Percentiles rank a stretch among this genome's conserved stretches.
phyloP scores from a whole-genome alignment of 129 eudicot genomes.

The Centella asiatica region DNA sequence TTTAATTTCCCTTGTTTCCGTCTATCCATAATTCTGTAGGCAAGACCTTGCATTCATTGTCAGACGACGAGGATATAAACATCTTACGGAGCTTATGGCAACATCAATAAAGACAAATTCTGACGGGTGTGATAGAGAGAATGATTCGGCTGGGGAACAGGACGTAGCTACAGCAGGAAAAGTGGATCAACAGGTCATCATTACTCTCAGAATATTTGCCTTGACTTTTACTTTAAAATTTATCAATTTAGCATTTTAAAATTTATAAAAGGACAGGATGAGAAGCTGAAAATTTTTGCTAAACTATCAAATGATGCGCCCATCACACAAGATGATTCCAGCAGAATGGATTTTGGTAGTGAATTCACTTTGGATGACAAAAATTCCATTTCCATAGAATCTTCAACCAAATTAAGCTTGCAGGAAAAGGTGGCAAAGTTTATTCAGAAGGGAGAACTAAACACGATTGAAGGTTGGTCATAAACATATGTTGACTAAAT shows the following conservation, averaged over 20 bases:
- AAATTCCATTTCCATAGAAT: slow-evolving; percentile 17
- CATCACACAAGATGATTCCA: slow-evolving; percentile 15
- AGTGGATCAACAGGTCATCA: slow-evolving; percentile 35
- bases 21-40: slow-evolving; percentile 32
- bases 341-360: slow-evolving; percentile 5
- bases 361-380: slow-evolving; percentile 15
- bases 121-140: slow-evolving; percentile 24
- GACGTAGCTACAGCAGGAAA: slow-evolving; percentile 20
- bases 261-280: slow-evolving; percentile 49
- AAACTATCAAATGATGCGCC: slow-evolving; percentile 22
- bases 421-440: slow-evolving; percentile 72
- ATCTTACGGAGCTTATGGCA: slow-evolving; percentile 59
- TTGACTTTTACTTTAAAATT: neutral
- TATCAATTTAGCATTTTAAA: slow-evolving; percentile 12
- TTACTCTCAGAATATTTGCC: neutral
- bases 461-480: slow-evolving; percentile 54
- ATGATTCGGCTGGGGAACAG: slow-evolving; percentile 19
- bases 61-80: slow-evolving; percentile 86
- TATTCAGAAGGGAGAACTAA: slow-evolving; percentile 64
- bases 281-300: slow-evolving; percentile 24
- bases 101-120: slow-evolving; percentile 26
- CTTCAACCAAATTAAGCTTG: slow-evolving; percentile 28
- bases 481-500: neutral
- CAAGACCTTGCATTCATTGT: slow-evolving; percentile 88
- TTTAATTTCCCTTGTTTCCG: slow-evolving; percentile 4